phyloP scores from a whole-genome alignment of 2,329 filamentous ascomycete species.

The Fusarium sp. region DNA sequence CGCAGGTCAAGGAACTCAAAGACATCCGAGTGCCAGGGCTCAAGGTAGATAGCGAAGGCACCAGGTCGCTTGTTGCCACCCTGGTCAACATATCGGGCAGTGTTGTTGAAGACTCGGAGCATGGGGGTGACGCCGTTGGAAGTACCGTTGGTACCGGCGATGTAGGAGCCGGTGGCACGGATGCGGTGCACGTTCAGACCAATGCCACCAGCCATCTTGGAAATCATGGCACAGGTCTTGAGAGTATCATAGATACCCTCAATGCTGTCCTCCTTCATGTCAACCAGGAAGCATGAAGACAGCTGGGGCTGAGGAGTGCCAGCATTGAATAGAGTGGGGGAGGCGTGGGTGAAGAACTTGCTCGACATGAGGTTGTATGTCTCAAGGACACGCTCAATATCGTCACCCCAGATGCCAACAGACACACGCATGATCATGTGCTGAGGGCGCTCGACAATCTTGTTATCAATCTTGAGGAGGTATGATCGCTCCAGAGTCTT shows the following conservation, averaged over 20 bases:
- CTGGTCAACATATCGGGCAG: slow-evolving; percentile 97
- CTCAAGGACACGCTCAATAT: slow-evolving; percentile 95
- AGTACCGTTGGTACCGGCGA: slow-evolving; percentile 96
- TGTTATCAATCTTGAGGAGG: slow-evolving; percentile 93
- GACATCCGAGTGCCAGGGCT: slow-evolving; percentile 98
- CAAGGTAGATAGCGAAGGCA: slow-evolving; percentile 98
- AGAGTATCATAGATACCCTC: slow-evolving; percentile 99
- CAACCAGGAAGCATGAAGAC: slow-evolving; percentile 98
- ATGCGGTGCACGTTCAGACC: slow-evolving; percentile 97
- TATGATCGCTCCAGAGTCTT: slow-evolving; percentile 99
- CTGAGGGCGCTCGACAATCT: slow-evolving; percentile 96
- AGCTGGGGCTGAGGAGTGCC: slow-evolving; percentile 95
- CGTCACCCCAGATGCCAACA: slow-evolving; percentile 95
- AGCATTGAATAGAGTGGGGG: slow-evolving; percentile 97
- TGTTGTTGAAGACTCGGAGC: slow-evolving; percentile 99
- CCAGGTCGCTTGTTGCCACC: slow-evolving; percentile 99
- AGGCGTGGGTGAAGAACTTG: slow-evolving; percentile 99
- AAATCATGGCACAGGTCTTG: slow-evolving; percentile 99
- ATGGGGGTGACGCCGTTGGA: slow-evolving; percentile 98
- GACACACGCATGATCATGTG: slow-evolving; percentile 99
- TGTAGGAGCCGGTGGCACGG: slow-evolving; percentile 97
- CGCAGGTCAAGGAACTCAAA: slow-evolving; percentile 97
- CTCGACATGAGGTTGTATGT: slow-evolving; percentile 99
- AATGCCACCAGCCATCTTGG: slow-evolving; percentile 98
- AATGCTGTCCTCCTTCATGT: slow-evolving; percentile 99